These are phyloP conservation scores for Talaromyces marneffei DNA, from an alignment of 2,329 filamentous ascomycete species.

Conservation along the genomic window DNA sequence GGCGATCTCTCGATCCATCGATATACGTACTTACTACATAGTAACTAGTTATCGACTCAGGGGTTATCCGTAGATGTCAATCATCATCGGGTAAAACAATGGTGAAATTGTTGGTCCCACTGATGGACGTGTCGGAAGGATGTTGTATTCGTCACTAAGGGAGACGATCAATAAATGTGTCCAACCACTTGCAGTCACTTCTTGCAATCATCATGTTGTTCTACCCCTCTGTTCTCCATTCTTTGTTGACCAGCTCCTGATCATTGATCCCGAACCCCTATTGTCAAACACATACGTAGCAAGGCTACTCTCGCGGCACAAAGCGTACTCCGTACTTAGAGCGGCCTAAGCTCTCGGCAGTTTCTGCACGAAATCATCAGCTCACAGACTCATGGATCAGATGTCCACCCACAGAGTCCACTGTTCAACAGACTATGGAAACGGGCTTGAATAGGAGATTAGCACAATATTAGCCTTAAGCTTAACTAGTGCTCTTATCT, in stretches of 20 bases:
- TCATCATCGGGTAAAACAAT: not conserved
- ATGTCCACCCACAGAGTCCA: not conserved
- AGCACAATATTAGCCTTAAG: not conserved
- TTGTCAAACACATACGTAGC: not conserved
- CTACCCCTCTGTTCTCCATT: not conserved
- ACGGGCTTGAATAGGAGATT: not conserved
- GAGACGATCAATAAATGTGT: not conserved
- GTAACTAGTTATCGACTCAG: not conserved
- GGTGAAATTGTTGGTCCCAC: constrained; percentile 4
- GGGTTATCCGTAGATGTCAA: not conserved
- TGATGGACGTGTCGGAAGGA: not conserved
- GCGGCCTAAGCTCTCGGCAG: constrained; percentile 3
- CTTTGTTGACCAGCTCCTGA: not conserved
- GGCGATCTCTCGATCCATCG: not conserved
- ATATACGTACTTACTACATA: too few relatives aligned
- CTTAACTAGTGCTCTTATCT: not conserved
- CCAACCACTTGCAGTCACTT: not conserved
- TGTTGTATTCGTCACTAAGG: not conserved
- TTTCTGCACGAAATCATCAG: constrained; percentile 4
- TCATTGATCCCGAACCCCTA: not conserved
- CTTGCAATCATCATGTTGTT: not conserved
- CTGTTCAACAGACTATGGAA: not conserved
- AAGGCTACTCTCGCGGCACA: too few relatives aligned
- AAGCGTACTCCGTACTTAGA: not conserved
- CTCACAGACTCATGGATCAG: not conserved